Conservation (phyloP, 495 filamentous ascomycete genomes). For the Hyaloscypha finlandica region DNA sequence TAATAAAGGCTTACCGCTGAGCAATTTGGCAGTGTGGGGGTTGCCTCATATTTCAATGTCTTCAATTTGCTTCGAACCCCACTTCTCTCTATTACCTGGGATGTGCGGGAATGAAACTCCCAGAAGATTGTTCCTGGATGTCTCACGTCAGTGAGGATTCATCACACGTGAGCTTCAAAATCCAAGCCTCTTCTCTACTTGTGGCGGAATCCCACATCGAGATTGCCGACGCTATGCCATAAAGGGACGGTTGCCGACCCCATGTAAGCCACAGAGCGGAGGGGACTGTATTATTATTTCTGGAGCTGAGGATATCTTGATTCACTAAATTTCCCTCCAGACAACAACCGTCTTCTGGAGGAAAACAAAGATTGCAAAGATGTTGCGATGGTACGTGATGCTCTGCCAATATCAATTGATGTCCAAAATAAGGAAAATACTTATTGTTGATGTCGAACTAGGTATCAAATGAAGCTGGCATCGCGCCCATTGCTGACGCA, state of each 20-base stretch:
- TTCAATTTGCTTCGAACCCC: constrained; percentile 7
- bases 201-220: background rate
- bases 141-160: background rate
- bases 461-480: constrained; percentile 87
- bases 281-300: background rate
- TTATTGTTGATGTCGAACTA: constrained; percentile 36
- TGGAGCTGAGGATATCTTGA: background rate
- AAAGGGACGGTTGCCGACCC: background rate
- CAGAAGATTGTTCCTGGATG: constrained; percentile 7
- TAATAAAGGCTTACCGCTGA: background rate
- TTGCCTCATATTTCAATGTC: constrained; percentile 15
- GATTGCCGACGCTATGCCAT: background rate
- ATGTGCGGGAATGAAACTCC: background rate
- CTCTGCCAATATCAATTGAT: constrained; percentile 9
- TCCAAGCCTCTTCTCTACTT: background rate
- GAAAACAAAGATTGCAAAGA: constrained; percentile 16
- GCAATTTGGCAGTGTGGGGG: constrained; percentile 10
- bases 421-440: background rate
- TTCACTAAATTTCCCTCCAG: background rate
- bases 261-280: constrained; percentile 1
- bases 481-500: constrained; percentile 85
- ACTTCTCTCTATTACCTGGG: background rate
- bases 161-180: constrained; percentile 16
- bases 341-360: constrained; percentile 8
- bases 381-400: constrained; percentile 31